These are phyloP conservation scores for Colletotrichum sp. DNA, from an alignment of 2,329 filamentous ascomycete genomes.

Conservation along the genomic window DNA sequence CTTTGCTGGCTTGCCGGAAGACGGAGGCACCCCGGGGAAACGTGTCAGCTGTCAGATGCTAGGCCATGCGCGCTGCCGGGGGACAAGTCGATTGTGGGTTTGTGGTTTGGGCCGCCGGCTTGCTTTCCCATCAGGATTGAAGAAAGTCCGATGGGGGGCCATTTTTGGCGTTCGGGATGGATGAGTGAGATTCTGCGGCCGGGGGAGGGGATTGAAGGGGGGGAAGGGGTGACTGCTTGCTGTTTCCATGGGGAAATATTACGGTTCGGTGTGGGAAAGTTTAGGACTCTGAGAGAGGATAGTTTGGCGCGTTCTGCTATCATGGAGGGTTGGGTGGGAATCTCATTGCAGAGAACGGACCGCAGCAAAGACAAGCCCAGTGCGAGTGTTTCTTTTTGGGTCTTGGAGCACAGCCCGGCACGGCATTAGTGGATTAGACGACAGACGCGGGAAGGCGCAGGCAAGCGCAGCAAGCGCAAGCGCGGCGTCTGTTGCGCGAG, in stretches of 20 bases:
- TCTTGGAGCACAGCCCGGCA: not conserved
- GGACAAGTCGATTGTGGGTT: not conserved
- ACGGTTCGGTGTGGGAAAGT: not conserved
- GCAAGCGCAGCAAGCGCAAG: not conserved
- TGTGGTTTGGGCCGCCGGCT: not conserved
- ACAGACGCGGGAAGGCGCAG: conserved; percentile 11
- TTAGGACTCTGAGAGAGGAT: not conserved
- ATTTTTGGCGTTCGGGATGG: not conserved
- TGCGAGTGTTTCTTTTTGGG: not conserved
- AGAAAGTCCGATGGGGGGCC: not conserved
- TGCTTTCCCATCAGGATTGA: not conserved
- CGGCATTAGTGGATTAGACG: not conserved
- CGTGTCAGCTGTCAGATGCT: not conserved
- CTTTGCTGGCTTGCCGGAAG: not conserved
- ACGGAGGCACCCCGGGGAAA: not conserved
- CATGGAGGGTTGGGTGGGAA: not conserved
- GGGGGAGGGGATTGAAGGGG: not conserved
- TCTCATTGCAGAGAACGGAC: not conserved
- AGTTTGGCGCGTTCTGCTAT: not conserved
- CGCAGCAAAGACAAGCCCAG: not conserved
- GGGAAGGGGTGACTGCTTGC: not conserved
- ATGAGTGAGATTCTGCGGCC: not conserved
- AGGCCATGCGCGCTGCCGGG: not conserved
- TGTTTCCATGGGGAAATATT: not conserved
- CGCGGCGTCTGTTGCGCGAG: not conserved